Conservation (phyloP, 2,329 filamentous ascomycete genomes). For the Fusarium coicis region DNA sequence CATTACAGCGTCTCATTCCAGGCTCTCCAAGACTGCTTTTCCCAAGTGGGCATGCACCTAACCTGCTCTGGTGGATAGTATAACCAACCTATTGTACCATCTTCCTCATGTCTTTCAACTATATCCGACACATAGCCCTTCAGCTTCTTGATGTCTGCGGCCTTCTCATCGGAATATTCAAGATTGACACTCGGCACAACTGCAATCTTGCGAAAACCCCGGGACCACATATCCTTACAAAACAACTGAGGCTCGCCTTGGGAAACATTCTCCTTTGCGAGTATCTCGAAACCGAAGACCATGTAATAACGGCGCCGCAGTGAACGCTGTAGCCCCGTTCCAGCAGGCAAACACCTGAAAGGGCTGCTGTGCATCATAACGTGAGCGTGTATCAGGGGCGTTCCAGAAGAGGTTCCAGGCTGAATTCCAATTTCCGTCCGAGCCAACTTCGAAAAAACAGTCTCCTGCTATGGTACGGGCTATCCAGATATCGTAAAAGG, state of each 20-base stretch:
- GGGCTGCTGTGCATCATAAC: constrained; percentile 53
- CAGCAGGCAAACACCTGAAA: constrained; percentile 71
- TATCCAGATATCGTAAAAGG: constrained; percentile 69
- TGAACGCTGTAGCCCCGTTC: constrained; percentile 65
- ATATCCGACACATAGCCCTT: constrained; percentile 61
- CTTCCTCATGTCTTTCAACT: constrained; percentile 42
- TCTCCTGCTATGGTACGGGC: constrained; percentile 63
- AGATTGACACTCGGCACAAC: constrained; percentile 67
- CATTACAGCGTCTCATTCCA: constrained; percentile 47
- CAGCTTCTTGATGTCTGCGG: constrained; percentile 57
- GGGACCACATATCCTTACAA: constrained; percentile 66
- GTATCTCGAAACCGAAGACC: constrained; percentile 58
- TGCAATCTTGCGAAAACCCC: constrained; percentile 62
- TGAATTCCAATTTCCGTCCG: constrained; percentile 60
- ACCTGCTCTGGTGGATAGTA: constrained; percentile 57
- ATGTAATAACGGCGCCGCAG: constrained; percentile 58
- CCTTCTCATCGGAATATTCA: constrained; percentile 61
- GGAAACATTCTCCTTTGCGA: constrained; percentile 57
- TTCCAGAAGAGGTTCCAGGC: constrained; percentile 64
- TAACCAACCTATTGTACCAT: constrained; percentile 55
- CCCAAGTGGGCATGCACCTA: constrained; percentile 59
- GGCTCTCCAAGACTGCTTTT: constrained; percentile 54
- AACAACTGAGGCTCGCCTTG: constrained; percentile 67
- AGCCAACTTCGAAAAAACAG: constrained; percentile 64
- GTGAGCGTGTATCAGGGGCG: constrained; percentile 49